These are phyloP conservation scores for Lophiostoma macrostomum DNA, from an alignment of 495 filamentous ascomycete genomes.

Conservation along the genomic window DNA sequence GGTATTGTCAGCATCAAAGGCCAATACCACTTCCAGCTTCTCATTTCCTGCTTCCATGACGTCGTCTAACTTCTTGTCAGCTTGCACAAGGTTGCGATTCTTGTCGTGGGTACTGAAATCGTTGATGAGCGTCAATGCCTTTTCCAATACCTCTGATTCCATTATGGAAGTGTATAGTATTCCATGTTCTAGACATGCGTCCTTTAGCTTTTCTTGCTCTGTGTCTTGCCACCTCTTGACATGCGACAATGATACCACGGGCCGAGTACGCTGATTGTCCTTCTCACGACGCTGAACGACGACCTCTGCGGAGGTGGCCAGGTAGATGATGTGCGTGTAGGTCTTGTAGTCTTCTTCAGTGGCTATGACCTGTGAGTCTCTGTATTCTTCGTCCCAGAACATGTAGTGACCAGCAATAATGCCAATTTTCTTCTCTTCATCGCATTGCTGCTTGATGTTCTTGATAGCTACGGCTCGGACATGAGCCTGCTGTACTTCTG, in stretches of 20 bases:
- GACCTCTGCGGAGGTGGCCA: slow-evolving; percentile 46
- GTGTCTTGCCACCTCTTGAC: slow-evolving; percentile 52
- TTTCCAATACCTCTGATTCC: slow-evolving; percentile 26
- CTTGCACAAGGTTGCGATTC: slow-evolving; percentile 42
- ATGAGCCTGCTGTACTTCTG: no score
- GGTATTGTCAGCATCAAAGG: slow-evolving; percentile 60
- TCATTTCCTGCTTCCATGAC: slow-evolving; percentile 28
- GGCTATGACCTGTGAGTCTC: slow-evolving; percentile 43
- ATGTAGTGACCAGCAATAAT: slow-evolving; percentile 62
- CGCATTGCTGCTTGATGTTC: slow-evolving; percentile 45
- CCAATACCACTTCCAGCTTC: slow-evolving; percentile 47
- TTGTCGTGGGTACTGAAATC: slow-evolving; percentile 47
- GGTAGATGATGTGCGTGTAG: slow-evolving; percentile 62
- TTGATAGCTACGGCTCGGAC: no score
- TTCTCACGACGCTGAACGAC: slow-evolving; percentile 40
- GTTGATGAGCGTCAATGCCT: slow-evolving; percentile 30
- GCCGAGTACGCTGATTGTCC: slow-evolving; percentile 46
- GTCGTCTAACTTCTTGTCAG: slow-evolving; percentile 44
- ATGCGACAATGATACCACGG: slow-evolving; percentile 41
- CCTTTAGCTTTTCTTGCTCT: slow-evolving; percentile 50
- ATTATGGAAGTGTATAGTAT: slow-evolving; percentile 48
- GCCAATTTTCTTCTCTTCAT: slow-evolving; percentile 39
- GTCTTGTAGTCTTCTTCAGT: slow-evolving; percentile 49
- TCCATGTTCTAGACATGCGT: slow-evolving; percentile 46
- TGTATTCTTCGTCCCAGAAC: slow-evolving; percentile 51